Conservation (phyloP, 2,329 filamentous ascomycete species). For the Nigrospora sphaerica region DNA sequence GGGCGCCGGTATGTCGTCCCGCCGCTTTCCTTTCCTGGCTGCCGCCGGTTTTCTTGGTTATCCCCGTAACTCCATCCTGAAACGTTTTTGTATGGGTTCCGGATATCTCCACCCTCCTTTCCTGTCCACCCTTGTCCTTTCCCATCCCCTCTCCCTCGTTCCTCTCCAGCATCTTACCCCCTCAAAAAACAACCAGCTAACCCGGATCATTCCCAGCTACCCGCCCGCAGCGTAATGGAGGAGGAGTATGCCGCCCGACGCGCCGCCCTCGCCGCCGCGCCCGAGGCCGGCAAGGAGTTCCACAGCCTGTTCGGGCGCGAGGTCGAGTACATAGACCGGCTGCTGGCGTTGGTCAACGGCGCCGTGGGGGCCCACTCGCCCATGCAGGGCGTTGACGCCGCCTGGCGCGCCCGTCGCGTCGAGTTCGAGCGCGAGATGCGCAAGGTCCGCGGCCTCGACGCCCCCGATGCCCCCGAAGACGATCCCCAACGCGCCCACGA, state of each 20-base stretch:
- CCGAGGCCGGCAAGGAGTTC: constrained; percentile 19
- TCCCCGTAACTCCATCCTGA: too few relatives aligned
- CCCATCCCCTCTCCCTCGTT: too few relatives aligned
- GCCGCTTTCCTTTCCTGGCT: too few relatives aligned
- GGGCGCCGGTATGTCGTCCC: constrained; percentile 26
- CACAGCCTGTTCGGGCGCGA: constrained; percentile 26
- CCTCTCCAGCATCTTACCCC: too few relatives aligned
- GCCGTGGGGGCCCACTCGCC: constrained; percentile 11
- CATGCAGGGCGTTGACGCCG: constrained; percentile 23
- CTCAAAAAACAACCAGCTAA: too few relatives aligned
- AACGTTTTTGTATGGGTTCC: too few relatives aligned
- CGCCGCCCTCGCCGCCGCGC: constrained; percentile 6
- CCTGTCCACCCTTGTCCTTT: too few relatives aligned
- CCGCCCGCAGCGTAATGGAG: constrained; percentile 7
- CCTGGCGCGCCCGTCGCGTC: constrained; percentile 14
- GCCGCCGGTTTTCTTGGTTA: too few relatives aligned
- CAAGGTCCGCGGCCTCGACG: background rate
- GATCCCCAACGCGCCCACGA: too few relatives aligned
- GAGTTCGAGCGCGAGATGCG: background rate
- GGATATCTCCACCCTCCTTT: too few relatives aligned
- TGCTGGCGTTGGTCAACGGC: constrained; percentile 19
- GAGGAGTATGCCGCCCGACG: constrained; percentile 23
- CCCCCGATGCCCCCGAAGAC: too few relatives aligned
- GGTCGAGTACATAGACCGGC: constrained; percentile 23
- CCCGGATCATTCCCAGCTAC: too few relatives aligned